Conservation (phyloP, 305 asterid genomes). For the Fraxinus dipetala region DNA sequence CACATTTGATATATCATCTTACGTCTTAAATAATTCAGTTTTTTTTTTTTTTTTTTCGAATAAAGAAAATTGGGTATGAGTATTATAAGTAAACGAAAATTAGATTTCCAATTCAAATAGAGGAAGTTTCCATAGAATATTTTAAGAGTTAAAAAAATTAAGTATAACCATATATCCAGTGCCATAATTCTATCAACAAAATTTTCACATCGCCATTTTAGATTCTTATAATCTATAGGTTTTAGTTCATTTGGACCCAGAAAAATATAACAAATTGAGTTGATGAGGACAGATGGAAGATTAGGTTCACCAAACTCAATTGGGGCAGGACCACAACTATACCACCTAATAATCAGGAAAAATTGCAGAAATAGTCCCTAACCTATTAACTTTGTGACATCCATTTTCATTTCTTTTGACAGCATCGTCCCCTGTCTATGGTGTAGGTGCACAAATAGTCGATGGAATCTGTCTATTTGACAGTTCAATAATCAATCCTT, state of each 20-base stretch:
- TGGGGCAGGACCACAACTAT: not conserved
- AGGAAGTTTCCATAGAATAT: not conserved
- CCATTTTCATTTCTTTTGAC: not conserved
- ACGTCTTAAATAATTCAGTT: not conserved
- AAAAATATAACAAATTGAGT: not conserved
- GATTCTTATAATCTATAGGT: not conserved
- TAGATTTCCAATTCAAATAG: not conserved
- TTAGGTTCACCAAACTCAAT: not conserved
- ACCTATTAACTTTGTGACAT: not conserved
- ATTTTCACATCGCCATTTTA: not conserved
- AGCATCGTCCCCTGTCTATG: no score
- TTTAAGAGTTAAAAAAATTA: not conserved
- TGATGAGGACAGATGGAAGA: not conserved
- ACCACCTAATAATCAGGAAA: not conserved
- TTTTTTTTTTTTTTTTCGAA: no score
- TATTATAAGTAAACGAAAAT: not conserved
- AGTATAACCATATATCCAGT: not conserved
- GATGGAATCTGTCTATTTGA: no score
- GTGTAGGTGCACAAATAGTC: no score
- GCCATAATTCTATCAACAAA: not conserved
- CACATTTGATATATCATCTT: not conserved
- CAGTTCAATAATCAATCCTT: no score
- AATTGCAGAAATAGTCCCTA: not conserved
- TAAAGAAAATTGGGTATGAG: not conserved
- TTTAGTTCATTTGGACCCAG: not conserved